These are phyloP conservation scores for Neofusicoccum sp. DNA, from an alignment of 2,329 filamentous ascomycete species.

Conservation along the genomic window DNA sequence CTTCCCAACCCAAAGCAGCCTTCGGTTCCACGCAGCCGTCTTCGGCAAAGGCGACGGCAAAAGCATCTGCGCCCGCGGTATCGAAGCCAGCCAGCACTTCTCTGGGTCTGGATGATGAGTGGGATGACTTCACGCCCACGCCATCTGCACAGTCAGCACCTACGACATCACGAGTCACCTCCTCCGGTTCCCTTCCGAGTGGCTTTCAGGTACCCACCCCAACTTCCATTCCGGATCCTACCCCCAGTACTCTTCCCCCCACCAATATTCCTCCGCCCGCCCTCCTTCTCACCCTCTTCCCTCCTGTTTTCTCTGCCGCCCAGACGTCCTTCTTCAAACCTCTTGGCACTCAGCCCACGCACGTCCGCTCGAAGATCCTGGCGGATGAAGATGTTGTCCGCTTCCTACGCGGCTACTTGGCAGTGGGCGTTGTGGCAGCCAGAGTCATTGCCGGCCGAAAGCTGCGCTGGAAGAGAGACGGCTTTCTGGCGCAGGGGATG, in stretches of 20 bases:
- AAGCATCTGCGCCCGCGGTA: conserved; percentile 17
- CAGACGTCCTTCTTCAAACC: conserved; percentile 65
- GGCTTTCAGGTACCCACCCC: background rate
- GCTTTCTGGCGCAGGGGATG: conserved; percentile 81
- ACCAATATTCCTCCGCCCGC: conserved; percentile 88
- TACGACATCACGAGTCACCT: conserved; percentile 12
- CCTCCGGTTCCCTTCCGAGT: background rate
- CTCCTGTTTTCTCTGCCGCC: conserved; percentile 66
- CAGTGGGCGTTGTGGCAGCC: conserved; percentile 66
- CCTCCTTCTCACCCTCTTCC: conserved; percentile 74
- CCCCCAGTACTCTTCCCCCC: conserved; percentile 55
- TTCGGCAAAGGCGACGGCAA: conserved; percentile 26
- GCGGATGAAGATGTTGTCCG: conserved; percentile 60
- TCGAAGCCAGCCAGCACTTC: background rate
- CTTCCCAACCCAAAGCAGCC: background rate
- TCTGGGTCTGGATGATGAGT: conserved; percentile 28
- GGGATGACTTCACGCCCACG: conserved; percentile 36
- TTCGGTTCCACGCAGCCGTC: conserved; percentile 25
- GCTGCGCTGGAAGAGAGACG: conserved; percentile 86
- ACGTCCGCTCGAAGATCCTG: conserved; percentile 62
- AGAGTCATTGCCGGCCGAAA: conserved; percentile 82
- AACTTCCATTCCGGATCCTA: conserved; percentile 20
- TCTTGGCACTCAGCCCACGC: conserved; percentile 57
- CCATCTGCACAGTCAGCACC: conserved; percentile 18
- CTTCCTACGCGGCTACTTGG: conserved; percentile 65